Percentiles rank a stretch among this genome's conserved stretches.
phyloP scores from a whole-genome alignment of 805 yeast species.

The Wickerhamomyces rabaulensis region DNA sequence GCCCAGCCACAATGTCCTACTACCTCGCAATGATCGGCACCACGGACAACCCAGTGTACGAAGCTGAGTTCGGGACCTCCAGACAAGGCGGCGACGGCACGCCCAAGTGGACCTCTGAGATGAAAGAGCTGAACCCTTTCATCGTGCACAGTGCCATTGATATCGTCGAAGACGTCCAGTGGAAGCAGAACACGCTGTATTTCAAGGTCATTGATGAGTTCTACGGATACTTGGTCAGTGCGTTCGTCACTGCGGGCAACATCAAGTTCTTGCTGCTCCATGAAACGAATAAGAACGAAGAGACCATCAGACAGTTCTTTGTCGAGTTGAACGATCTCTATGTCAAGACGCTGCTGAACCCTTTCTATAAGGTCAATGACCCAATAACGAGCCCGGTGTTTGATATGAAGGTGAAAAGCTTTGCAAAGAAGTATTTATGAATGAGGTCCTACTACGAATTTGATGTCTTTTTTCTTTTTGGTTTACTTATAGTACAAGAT shows the following conservation, averaged over 20 bases:
- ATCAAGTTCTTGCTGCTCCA: conserved; percentile 73
- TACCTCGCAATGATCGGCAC: conserved; percentile 88
- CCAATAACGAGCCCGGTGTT: conserved; percentile 70
- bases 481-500: background rate
- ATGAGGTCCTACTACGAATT: background rate
- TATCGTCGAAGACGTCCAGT: conserved; percentile 85
- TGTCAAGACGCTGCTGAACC: conserved; percentile 77
- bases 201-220: conserved; percentile 80
- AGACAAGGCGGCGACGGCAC: conserved; percentile 62
- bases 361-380: conserved; percentile 76
- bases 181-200: conserved; percentile 62
- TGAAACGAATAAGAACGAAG: conserved; percentile 51
- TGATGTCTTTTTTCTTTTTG: background rate
- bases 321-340: conserved; percentile 83
- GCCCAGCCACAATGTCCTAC: conserved; percentile 56
- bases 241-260: conserved; percentile 84
- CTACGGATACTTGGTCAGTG: conserved; percentile 77
- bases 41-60: conserved; percentile 80
- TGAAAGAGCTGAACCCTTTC: conserved; percentile 80
- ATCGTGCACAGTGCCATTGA: conserved; percentile 86
- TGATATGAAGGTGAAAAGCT: conserved; percentile 63
- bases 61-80: conserved; percentile 76
- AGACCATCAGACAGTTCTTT: conserved; percentile 75
- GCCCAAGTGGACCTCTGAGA: conserved; percentile 40
- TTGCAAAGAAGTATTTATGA: conserved; percentile 73